Base-by-base conservation (phyloP, 2,329 filamentous ascomycete genomes). In the Phoma herbarum region DNA sequence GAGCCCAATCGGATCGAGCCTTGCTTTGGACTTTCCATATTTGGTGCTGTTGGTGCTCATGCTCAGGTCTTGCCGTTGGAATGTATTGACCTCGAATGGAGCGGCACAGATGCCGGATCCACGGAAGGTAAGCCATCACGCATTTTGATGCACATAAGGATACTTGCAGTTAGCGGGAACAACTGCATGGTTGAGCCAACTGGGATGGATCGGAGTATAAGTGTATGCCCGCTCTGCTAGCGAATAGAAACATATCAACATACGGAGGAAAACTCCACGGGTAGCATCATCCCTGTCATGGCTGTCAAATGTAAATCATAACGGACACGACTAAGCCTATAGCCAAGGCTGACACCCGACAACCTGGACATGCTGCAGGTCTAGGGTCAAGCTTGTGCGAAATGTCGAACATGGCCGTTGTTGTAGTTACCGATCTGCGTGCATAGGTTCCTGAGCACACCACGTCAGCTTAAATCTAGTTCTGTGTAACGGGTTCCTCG, bases 191-290 rank as follows among this genome's bases (percentile, higher is more conserved):
- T 23, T 26, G 41, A n/a, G n/a, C 12, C 16, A 45, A 51, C 50
- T 54, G 39, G 56, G 56, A 28, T 28, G 18, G 26, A 50, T 59
- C 56, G 56, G 56, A 59, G 45, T 50, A 59, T 59, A 54, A 50
- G 20, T 54, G 31, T 37, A 42, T 33, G 39, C 41, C 39, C 31
- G 31, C 16, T 35, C 31, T 35, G 16, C 16, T 35, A 35, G 31
- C 31, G 31, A 35, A 35, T 35, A n/a, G 31, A 35, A 35, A 7
- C 8, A n/a, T n/a, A 18, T n/a, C 16, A 7, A 35, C 16, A 35
- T 18, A 14, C 31, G 31, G 31, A 35, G n/a, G 14, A 35, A n/a
- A 18, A 35, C 31, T 18, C 31, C 31, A n/a, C n/a, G 31, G 16
- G 31, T 35, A 35, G 31, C 31, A 26, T 23, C 11, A 54, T 43